Evolutionary conservation across 306 rosid species (phyloP).

Genomic region (Potentilla sterilis): DNA sequence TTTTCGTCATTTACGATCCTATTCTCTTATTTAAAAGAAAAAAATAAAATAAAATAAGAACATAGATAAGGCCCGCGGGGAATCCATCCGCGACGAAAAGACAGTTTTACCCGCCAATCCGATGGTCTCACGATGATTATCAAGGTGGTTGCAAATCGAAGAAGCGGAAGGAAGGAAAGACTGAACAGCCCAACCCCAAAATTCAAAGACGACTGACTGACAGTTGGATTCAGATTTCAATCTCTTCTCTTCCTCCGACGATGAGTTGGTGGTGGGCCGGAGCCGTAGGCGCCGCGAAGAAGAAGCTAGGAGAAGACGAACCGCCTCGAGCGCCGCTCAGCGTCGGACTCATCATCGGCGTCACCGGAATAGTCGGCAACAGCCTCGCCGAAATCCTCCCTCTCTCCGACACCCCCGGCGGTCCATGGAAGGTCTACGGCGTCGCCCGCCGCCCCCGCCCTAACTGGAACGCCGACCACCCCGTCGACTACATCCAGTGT

Average conservation of each 20-base stretch:
- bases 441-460: constrained; percentile 75
- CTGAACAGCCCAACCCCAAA: too few species aligned
- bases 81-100: neutral
- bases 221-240: too few species aligned
- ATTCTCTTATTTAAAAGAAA: too few species aligned
- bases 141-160: too few species aligned
- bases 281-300: constrained; percentile 56
- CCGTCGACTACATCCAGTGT: constrained; percentile 64
- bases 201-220: too few species aligned
- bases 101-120: neutral
- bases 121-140: neutral
- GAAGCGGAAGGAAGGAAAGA: too few species aligned
- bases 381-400: constrained; percentile 86
- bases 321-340: constrained; percentile 37
- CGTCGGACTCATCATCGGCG: constrained; percentile 59
- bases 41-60: too few species aligned
- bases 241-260: neutral
- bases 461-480: constrained; percentile 64
- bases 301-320: constrained; percentile 56
- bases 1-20: too few species aligned
- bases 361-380: constrained; percentile 74
- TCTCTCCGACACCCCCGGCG: constrained; percentile 70
- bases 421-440: constrained; percentile 80
- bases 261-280: constrained; percentile 73
- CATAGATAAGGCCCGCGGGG: too few species aligned